phyloP scores from a whole-genome alignment of 2,329 filamentous ascomycete genomes.

The Sporothrix dimorphospora region DNA sequence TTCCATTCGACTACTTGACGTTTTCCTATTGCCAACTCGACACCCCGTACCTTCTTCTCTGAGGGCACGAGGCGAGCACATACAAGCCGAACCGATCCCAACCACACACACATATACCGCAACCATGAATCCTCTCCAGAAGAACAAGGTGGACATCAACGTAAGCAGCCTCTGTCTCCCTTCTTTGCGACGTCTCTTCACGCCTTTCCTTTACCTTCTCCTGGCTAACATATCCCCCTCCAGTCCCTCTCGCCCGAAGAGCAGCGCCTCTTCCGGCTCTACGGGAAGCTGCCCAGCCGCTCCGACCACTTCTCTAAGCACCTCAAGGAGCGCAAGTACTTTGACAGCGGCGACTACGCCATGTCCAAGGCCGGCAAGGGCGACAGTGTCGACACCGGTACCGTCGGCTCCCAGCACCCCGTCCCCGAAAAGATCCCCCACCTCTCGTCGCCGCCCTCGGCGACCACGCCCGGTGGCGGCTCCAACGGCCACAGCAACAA shows the following conservation, averaged over 20 bases:
- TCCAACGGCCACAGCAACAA: constrained; percentile 28
- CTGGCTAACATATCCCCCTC: background rate
- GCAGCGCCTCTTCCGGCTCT: constrained; percentile 93
- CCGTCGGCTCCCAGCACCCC: constrained; percentile 92
- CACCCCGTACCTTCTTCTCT: background rate
- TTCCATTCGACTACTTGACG: background rate
- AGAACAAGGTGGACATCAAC: constrained; percentile 97
- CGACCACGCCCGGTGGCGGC: constrained; percentile 36
- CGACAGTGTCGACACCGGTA: constrained; percentile 88
- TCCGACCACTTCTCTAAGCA: constrained; percentile 98
- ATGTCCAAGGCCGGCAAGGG: constrained; percentile 97
- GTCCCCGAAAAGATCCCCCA: constrained; percentile 95
- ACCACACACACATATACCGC: constrained; percentile 2
- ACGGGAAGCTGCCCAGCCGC: constrained; percentile 96
- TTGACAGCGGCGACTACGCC: constrained; percentile 94
- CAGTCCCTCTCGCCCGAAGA: constrained; percentile 93
- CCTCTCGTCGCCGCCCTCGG: constrained; percentile 67
- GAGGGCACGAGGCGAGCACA: constrained; percentile 4
- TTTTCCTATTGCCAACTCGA: background rate
- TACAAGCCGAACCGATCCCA: background rate
- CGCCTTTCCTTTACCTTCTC: background rate
- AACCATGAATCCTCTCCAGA: constrained; percentile 89
- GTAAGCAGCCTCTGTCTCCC: constrained; percentile 64
- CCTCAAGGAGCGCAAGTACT: constrained; percentile 98
- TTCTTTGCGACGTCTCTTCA: background rate